A percentile compares a stretch with the other conserved stretches of the same genome.
phyloP scores from a whole-genome alignment of 2,329 filamentous ascomycete species.

The Tolypocladium album region DNA sequence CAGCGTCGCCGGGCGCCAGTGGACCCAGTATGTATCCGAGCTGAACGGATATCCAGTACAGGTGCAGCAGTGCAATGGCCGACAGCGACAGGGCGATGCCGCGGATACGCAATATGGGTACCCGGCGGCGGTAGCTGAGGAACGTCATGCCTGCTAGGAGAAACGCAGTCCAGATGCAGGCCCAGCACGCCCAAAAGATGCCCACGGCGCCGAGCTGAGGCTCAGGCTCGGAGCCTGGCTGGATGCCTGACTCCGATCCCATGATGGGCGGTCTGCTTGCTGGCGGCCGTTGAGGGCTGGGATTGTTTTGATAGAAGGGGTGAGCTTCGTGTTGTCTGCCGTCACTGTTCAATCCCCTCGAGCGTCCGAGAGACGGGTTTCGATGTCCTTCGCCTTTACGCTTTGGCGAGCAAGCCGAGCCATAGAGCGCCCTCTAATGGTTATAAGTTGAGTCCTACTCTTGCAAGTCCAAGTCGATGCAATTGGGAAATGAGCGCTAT shows the following conservation, averaged over 20 bases:
- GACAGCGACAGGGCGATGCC: constrained; percentile 27
- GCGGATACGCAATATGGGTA: constrained; percentile 26
- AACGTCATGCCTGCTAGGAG: constrained; percentile 26
- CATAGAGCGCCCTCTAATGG: neutral
- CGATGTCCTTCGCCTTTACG: neutral
- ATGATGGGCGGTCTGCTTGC: constrained; percentile 5
- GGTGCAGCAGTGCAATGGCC: constrained; percentile 26
- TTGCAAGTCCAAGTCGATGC: neutral
- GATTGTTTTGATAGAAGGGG: neutral
- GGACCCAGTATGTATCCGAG: constrained; percentile 23
- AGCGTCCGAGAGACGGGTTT: neutral
- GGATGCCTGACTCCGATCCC: constrained; percentile 15
- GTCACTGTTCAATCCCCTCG: neutral
- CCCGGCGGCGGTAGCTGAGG: constrained; percentile 22
- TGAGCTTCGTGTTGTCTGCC: neutral
- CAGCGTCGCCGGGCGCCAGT: constrained; percentile 33
- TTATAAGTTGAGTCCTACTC: neutral
- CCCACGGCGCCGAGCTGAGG: constrained; percentile 15
- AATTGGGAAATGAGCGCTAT: neutral
- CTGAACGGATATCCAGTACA: constrained; percentile 29
- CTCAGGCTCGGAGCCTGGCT: constrained; percentile 7
- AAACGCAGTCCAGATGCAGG: constrained; percentile 21
- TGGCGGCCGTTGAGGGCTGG: neutral
- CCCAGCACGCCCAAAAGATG: constrained; percentile 23
- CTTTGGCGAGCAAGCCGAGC: neutral